These are phyloP conservation scores for Penicillium nordicum DNA, from an alignment of 2,329 filamentous ascomycete species.

Conservation along the genomic window DNA sequence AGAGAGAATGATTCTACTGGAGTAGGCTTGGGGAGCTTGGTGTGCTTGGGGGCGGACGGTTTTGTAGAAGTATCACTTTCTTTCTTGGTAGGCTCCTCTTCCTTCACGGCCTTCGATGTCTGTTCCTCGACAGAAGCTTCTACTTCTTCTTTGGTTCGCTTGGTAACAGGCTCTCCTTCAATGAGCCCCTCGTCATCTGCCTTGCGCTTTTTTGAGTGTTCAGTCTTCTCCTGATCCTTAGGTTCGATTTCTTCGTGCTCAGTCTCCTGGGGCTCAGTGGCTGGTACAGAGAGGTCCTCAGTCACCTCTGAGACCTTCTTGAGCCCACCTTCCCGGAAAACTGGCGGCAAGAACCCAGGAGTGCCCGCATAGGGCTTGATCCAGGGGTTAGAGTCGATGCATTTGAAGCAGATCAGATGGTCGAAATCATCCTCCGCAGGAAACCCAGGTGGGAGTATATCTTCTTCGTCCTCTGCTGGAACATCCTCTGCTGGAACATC, in stretches of 20 bases:
- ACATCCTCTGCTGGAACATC: conserved; percentile 42
- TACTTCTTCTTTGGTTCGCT: conserved; percentile 50
- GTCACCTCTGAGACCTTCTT: background rate
- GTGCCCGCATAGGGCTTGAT: conserved; percentile 82
- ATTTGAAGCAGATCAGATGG: conserved; percentile 90
- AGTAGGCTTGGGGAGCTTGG: conserved; percentile 52
- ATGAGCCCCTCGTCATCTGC: conserved; percentile 50
- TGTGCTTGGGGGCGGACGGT: conserved; percentile 53
- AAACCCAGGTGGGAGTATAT: conserved; percentile 77
- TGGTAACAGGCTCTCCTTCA: conserved; percentile 25
- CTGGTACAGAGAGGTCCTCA: background rate
- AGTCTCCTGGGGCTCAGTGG: background rate
- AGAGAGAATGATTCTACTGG: conserved; percentile 67
- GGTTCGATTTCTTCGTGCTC: background rate
- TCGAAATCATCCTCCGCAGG: conserved; percentile 87
- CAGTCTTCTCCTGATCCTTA: conserved; percentile 8
- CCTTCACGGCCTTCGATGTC: conserved; percentile 1
- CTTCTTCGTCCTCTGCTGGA: conserved; percentile 50
- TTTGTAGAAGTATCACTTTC: conserved; percentile 3
- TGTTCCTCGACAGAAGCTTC: conserved; percentile 11
- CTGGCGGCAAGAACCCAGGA: conserved; percentile 71
- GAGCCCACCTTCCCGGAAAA: conserved; percentile 51
- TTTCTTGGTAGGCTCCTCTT: conserved; percentile 5
- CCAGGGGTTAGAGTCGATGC: conserved; percentile 83
- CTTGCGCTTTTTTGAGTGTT: conserved; percentile 62